phyloP scores from a whole-genome alignment of 23 red algal species.

The Cyanidiococcus yangmingshanensis region DNA sequence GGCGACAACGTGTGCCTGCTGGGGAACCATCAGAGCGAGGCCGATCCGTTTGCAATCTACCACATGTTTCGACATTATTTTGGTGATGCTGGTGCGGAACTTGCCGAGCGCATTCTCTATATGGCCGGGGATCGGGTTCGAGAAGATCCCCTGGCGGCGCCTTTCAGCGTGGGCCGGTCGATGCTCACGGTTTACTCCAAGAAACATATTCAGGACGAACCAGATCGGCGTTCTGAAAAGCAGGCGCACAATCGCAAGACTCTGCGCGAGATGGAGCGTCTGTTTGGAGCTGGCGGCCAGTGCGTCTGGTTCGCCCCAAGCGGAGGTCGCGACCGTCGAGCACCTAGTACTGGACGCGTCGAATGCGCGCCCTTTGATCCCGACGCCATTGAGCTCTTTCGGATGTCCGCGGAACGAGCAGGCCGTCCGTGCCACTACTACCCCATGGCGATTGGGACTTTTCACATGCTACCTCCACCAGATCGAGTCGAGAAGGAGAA shows the following conservation, averaged over 20 bases:
- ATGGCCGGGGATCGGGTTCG: constrained; percentile 98
- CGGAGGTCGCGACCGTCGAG: constrained; percentile 79
- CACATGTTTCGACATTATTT: constrained; percentile 41
- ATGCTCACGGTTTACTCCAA: constrained; percentile 98
- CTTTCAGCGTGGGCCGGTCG: constrained; percentile 75
- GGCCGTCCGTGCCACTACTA: constrained; percentile 71
- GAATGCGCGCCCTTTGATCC: constrained; percentile 66
- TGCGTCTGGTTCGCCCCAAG: constrained; percentile 88
- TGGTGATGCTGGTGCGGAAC: constrained; percentile 20
- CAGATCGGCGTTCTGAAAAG: constrained; percentile 65
- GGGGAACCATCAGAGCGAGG: constrained; percentile 93
- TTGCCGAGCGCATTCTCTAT: constrained; percentile 58
- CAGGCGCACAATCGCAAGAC: constrained; percentile 73
- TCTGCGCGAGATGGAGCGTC: constrained; percentile 26
- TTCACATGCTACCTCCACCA: constrained; percentile 85
- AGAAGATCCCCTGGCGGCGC: constrained; percentile 75
- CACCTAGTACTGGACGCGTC: constrained; percentile 31
- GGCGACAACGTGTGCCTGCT: constrained; percentile 92
- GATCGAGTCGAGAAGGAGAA: constrained; percentile 46
- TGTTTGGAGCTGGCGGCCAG: constrained; percentile 61
- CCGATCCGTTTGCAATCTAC: constrained; percentile 87
- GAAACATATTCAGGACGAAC: constrained; percentile 89
- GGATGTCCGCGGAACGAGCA: constrained; percentile 50
- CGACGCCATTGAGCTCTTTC: constrained; percentile 76
- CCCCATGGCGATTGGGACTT: constrained; percentile 87